Evolutionary conservation across 495 filamentous ascomycete genomes (phyloP), one percentile per base, ranked within the genome.

Genomic region (Lepraria neglecta): DNA sequence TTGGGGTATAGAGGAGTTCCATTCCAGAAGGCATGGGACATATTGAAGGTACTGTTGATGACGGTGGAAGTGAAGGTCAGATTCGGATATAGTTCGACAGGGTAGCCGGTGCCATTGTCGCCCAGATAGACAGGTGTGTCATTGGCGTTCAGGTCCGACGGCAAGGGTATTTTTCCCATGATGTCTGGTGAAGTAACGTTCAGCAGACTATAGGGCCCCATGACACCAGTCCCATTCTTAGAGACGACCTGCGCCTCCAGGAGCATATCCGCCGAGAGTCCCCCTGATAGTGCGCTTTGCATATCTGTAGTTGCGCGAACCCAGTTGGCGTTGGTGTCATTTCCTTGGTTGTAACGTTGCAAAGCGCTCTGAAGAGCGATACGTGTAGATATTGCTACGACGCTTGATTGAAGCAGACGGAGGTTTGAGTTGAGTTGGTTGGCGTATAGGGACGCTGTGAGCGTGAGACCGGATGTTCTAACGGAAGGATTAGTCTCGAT

Each of bases 401-500:
- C 87, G 35, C 80, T 83, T 4, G 86, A 81, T 72, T 90, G 83
- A 61, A 92, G 82, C 45, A 92, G 78, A 40, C 86, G 76, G 30
- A 95, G 79, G 68, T 87, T 87, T 53, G 86, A 84, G n/a, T 84
- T 74, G 42, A 97, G 79, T 68, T 92, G 86, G 24, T 87, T 83
- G 30, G 91, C 85, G 71, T 95, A 96, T 69, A 96, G 82, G 14
- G 86, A 88, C 17, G 92, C 92, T 3, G 89, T 89, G 54, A 96
- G 80, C 31, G 86, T 74, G 35, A 95, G 81, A 42, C 82, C 79
- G 48, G 76, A 75, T 0, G 76, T 73, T 62, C 79, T 82, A 24
- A 19, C 38, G 46, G 27, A 50, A 12, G 14, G 21, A n/a, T 27
- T 53, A 30, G 53, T 19, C 33, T 53, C 35, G 4, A 27, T 35